These are phyloP conservation scores for Stylonectria norvegica DNA, from an alignment of 2,329 filamentous ascomycete species.

Conservation along the genomic window DNA sequence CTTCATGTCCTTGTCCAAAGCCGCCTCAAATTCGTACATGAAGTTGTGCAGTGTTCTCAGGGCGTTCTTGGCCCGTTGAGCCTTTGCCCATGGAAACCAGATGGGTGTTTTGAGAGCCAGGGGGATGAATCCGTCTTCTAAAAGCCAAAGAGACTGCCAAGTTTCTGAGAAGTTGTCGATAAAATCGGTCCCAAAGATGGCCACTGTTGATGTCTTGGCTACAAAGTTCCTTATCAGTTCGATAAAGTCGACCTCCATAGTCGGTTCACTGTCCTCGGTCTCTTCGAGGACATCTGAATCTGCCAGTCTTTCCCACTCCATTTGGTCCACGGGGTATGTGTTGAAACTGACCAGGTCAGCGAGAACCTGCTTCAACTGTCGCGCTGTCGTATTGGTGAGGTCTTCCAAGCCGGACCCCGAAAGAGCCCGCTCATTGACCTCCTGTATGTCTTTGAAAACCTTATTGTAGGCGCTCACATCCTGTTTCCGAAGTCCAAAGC, in stretches of 20 bases:
- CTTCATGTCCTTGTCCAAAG: slow-evolving; percentile 33
- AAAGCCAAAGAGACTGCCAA: slow-evolving; percentile 37
- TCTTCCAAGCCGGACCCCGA: slow-evolving; percentile 23
- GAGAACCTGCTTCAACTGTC: slow-evolving; percentile 28
- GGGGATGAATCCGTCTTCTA: slow-evolving; percentile 33
- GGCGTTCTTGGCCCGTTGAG: slow-evolving; percentile 32
- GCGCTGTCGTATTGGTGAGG: slow-evolving; percentile 17
- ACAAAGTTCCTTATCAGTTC: slow-evolving; percentile 36
- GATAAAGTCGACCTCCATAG: slow-evolving; percentile 34
- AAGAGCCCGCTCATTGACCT: slow-evolving; percentile 25
- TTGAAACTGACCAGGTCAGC: slow-evolving; percentile 39
- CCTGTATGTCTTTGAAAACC: slow-evolving; percentile 27
- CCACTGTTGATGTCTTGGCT: slow-evolving; percentile 32
- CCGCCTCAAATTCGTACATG: slow-evolving; percentile 34
- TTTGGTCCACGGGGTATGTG: slow-evolving; percentile 35
- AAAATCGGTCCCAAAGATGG: slow-evolving; percentile 41
- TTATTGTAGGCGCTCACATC: slow-evolving; percentile 31
- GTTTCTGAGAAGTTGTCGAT: slow-evolving; percentile 39
- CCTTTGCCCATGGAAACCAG: slow-evolving; percentile 32
- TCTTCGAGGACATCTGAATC: slow-evolving; percentile 31
- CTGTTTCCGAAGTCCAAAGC: slow-evolving; percentile 32
- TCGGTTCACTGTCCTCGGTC: slow-evolving; percentile 17
- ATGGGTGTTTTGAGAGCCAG: slow-evolving; percentile 31
- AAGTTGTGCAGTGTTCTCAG: slow-evolving; percentile 26
- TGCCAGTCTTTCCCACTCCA: slow-evolving; percentile 37